phyloP scores from a whole-genome alignment of 164 flowering plant species.

The Vitis riparia region DNA sequence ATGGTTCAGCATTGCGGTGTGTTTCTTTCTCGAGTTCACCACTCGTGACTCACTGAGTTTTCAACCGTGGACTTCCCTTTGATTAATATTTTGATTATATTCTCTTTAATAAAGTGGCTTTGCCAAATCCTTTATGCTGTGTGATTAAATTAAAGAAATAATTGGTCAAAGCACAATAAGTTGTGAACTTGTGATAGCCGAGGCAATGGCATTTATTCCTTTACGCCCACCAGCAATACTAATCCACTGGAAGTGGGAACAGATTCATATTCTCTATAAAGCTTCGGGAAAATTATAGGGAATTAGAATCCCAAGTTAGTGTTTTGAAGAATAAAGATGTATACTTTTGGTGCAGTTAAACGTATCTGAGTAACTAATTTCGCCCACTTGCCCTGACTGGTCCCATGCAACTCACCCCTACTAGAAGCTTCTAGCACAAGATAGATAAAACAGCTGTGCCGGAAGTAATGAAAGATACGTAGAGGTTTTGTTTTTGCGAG shows the following conservation, averaged over 20 bases:
- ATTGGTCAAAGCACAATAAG: slow-evolving; percentile 10
- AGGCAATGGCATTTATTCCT: slow-evolving; percentile 13
- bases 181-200: neutral
- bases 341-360: neutral
- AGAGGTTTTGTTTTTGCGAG: no score
- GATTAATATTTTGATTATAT: no score
- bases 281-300: neutral
- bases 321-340: slow-evolving; percentile 25
- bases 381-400: no score
- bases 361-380: no score
- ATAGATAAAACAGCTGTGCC: no score
- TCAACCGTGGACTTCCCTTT: no score
- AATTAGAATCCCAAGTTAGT: slow-evolving; percentile 11
- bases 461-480: no score
- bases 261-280: slow-evolving; percentile 18
- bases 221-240: neutral
- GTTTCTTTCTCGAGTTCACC: neutral
- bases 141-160: neutral
- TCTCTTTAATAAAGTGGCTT: no score
- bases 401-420: no score
- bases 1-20: neutral
- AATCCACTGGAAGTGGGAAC: slow-evolving; percentile 6
- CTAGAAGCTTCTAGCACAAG: no score
- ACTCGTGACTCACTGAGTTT: neutral
- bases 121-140: no score